A percentile compares a stretch with the other conserved stretches of the same genome.
Evolutionary conservation across 495 filamentous ascomycete species (phyloP).

Genomic region (Penicillium silybi): DNA sequence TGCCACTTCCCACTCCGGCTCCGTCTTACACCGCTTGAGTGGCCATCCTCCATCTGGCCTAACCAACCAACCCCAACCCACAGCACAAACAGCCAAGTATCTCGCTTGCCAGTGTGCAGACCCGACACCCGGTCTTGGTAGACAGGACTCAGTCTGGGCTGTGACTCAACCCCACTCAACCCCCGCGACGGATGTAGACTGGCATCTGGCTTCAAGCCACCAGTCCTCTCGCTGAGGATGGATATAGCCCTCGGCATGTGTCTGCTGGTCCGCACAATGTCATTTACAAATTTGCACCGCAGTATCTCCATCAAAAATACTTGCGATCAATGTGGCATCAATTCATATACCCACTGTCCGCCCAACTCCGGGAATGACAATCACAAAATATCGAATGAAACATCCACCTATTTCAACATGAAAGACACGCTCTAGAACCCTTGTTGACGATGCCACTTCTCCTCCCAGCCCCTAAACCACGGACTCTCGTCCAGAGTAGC

Average conservation of each 20-base stretch:
- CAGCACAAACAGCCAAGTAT: neutral
- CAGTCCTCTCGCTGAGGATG: neutral
- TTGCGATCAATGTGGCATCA: neutral
- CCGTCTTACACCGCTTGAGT: neutral
- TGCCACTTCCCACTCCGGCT: neutral
- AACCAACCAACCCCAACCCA: neutral
- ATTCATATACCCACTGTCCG: neutral
- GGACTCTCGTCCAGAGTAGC: slow-evolving; percentile 78
- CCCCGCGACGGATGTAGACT: neutral
- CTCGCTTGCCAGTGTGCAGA: neutral
- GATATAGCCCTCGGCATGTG: neutral
- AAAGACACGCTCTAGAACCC: slow-evolving; percentile 49
- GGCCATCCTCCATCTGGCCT: neutral
- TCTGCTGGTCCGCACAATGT: neutral
- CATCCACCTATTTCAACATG: neutral
- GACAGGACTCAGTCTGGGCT: neutral
- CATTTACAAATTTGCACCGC: neutral
- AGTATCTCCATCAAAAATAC: neutral
- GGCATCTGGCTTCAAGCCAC: neutral
- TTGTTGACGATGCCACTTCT: slow-evolving; percentile 77
- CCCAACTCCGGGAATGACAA: neutral
- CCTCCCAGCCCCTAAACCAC: slow-evolving; percentile 78
- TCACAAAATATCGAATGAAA: neutral
- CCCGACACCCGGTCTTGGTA: neutral
- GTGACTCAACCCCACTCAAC: neutral